Base-by-base conservation (phyloP, 495 filamentous ascomycete species). In the Penicillium tannophilum region DNA sequence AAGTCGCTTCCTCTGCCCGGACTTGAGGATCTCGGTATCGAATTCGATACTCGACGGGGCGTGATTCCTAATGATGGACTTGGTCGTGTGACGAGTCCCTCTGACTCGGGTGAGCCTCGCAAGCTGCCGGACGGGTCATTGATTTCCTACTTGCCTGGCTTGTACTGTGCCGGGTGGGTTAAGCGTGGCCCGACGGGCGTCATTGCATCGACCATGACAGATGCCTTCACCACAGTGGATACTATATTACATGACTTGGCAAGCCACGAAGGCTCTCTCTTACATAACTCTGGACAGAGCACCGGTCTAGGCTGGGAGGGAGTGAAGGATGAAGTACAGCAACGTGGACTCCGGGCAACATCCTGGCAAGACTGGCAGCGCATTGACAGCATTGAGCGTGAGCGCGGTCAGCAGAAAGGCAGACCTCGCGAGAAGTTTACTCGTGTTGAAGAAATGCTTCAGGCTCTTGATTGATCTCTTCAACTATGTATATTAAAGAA, bases 131-230 rank as follows among this genome's bases (percentile, higher is more conserved):
- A 75, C 49, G 66, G 75, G 30, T 76, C 73, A 7, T 35, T 72
- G 7, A 72, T 77, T 23, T 73, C 78, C 28, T 72, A 80, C 36
- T 73, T 96, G 1, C 89, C 90, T 2, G 95, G 95, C 1, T 66
- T 97, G 17, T 98, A 98, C 72, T 93, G 91, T 62, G 90, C 93
- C 20, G 94, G 94, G 4, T 98, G 94, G 94, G 93, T 96, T 20
- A 98, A 98, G 74, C 82, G 91, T 43, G 94, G 94, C 1, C 95
- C 94, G 0, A 96, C 92, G 6, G 94, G 94, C 6, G 93, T 97
- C 4, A 98, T 98, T 70, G 93, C 94, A 10, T 91, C 87, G 28
- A 98, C 94, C 0, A 96, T 98, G 93, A 86, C 88, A 52, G 95
- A 98, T 72, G 95, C 93, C 1, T 97, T 97, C 66, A 82, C 83